Evolutionary conservation across 176 grass and related monocot genomes (phyloP).

Genomic region (Musa acuminata): DNA sequence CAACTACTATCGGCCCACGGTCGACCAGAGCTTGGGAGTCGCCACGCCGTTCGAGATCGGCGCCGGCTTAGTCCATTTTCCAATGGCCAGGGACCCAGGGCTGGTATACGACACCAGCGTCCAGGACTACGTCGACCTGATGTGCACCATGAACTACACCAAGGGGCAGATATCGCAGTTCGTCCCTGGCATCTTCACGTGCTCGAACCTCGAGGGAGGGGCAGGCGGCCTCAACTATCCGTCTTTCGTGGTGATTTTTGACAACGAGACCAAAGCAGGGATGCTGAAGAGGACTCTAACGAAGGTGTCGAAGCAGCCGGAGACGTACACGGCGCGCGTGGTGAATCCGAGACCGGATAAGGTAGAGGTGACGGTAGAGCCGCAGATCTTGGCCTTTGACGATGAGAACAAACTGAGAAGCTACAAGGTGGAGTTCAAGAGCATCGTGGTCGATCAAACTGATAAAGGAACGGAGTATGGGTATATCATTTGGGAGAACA

Average conservation of each 20-base stretch:
- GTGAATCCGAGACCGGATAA: conserved; percentile 16
- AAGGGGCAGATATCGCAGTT: conserved; percentile 13
- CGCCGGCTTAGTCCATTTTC: conserved; percentile 8
- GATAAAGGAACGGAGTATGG: not conserved
- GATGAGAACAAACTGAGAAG: conserved; percentile 16
- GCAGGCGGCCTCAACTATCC: conserved; percentile 39
- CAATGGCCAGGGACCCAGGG: conserved; percentile 29
- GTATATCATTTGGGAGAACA: conserved; percentile 41
- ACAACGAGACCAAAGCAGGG: not conserved
- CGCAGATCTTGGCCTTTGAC: conserved; percentile 28
- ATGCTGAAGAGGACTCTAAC: conserved; percentile 19
- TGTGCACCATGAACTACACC: conserved; percentile 43
- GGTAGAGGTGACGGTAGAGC: conserved; percentile 32
- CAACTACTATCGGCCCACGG: conserved; percentile 24
- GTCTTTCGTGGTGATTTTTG: conserved; percentile 34
- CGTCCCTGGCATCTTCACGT: not conserved
- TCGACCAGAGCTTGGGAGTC: not conserved
- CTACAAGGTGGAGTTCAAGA: conserved; percentile 46
- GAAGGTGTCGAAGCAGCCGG: conserved; percentile 28
- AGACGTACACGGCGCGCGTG: conserved; percentile 28
- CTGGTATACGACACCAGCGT: conserved; percentile 34
- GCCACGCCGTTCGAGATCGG: conserved; percentile 32
- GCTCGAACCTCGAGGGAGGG: conserved; percentile 14
- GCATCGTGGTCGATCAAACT: not conserved
- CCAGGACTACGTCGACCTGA: conserved; percentile 30